These are phyloP conservation scores for Alternaria dauci DNA, from an alignment of 2,329 filamentous ascomycete genomes.

Conservation along the genomic window DNA sequence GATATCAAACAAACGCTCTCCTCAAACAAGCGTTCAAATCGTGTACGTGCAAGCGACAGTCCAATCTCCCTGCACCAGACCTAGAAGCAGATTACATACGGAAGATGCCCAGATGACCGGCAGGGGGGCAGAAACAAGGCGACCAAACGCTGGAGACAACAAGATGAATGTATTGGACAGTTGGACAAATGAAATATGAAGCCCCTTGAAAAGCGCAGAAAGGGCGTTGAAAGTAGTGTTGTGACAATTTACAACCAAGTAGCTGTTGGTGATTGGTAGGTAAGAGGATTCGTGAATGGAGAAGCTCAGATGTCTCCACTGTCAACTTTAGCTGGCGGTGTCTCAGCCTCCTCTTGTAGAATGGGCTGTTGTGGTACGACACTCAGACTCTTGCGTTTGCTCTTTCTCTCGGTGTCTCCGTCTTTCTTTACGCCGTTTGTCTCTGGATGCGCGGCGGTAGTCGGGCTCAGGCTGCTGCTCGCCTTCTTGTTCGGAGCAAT, in stretches of 20 bases:
- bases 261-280: conserved; percentile 14
- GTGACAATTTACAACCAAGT: conserved; percentile 33
- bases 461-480: conserved; percentile 23
- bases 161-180: conserved; percentile 14
- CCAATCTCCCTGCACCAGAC: conserved; percentile 3
- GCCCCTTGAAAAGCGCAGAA: conserved; percentile 12
- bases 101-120: conserved; percentile 23
- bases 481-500: conserved; percentile 40
- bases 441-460: conserved; percentile 23
- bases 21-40: conserved; percentile 11
- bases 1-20: conserved; percentile 9
- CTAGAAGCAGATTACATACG: conserved; percentile 9
- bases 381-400: conserved; percentile 44
- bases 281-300: neutral
- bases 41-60: conserved; percentile 13
- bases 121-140: conserved; percentile 19
- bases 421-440: conserved; percentile 37
- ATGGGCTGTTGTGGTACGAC: conserved; percentile 38
- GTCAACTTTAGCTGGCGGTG: conserved; percentile 32
- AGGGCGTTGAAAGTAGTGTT: conserved; percentile 5
- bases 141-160: conserved; percentile 7
- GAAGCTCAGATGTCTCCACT: conserved; percentile 18
- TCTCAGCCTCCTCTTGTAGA: conserved; percentile 39
- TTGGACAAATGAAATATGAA: conserved; percentile 19
- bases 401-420: conserved; percentile 43